Evolutionary conservation across 169 alveolate genomes (phyloP), one percentile per base, ranked within the genome.

Genomic region (Babesia bovis): DNA sequence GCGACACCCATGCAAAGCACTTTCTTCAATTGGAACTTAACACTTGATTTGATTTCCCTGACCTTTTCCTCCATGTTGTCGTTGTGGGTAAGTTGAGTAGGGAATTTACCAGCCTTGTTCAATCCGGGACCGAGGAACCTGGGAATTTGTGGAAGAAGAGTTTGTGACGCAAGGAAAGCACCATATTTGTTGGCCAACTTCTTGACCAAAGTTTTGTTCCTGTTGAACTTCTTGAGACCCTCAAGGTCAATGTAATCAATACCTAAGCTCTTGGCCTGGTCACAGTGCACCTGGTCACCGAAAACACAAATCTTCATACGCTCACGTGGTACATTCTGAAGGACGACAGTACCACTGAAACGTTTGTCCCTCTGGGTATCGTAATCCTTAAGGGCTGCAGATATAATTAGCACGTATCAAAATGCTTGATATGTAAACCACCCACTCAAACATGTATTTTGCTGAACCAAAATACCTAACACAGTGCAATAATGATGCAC

Each of bases 321-420:
- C 70, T 97, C 96, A 81, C 98, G 94, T 41, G 99, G 99, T 55
- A 95, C 93, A 90, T 94, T 85, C n/a, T 98, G 98, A 55, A 98
- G 95, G 83, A 95, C 95, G 71, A 98, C 98, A 44, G 99, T 90
- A 32, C 99, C 99, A 35, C 98, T 91, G 94, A 98, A 98, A 92
- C 99, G 98, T 93, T 98, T 98, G 92, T 98, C 99, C 84, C 99
- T 95, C 81, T 97, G 98, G 42, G 99, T 97, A 87, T 98, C 99
- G 85, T 97, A 97, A 83, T 98, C 99, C 95, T 98, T 98, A 70
- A 98, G 76, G n/a, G 91, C 85, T 75, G 55, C 30, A 65, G 4
- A 26, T 21, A 55, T 9, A 15, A 45, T n/a, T n/a, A n/a, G n/a
- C n/a, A n/a, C 40, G 21, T 44, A 21, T 38, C 28, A 25, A 36